Base-by-base conservation (phyloP, 805 yeast species). In the Geotrichum ghanense region DNA sequence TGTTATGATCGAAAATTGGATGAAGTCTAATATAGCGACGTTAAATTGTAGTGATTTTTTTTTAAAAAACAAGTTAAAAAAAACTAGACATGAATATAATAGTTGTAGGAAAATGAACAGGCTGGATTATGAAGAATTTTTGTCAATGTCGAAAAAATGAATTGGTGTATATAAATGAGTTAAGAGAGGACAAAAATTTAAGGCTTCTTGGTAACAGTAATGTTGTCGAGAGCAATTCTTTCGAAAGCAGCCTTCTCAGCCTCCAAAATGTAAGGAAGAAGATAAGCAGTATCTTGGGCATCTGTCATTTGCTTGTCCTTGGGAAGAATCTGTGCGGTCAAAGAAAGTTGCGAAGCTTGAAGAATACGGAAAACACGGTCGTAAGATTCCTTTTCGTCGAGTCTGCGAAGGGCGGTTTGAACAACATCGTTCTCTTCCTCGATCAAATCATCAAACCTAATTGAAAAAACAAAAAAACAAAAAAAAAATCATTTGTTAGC, bases 231-330 rank as follows among this genome's bases (percentile, higher is more conserved):
- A 62, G 82, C 92, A 52, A 75, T 80, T 71, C 82, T 87, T 74
- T 92, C 98, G 53, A 75, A 73, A 44, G 80, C 82, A 68, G 86
- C 97, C 59, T 85, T 86, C 73, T 92, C 97, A 51, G 90, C 94
- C 74, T 92, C 97, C 62, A 89, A 76, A 52, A 92, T 72, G 72
- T 83, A 84, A 57, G 96, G 97, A 50, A 84, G 68, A 63, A 92
- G 74, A 72, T 88, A 89, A 57, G 60, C 46, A 39, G 59, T 61
- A 57, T 64, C 68, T 51, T 90, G 90, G 61, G 79, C 85, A 24
- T 87, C 77, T 65, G 79, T 77, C 52, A 85, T 72, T 59, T 81
- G 83, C 69, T 90, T 81, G 61, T 75, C 75, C 52, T 77, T 73
- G 59, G 97, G 95, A 59, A 92, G 75, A 51, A 92, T 68, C 61